phyloP scores from a whole-genome alignment of 176 grass and related monocot genomes.

The Phragmites australis region DNA sequence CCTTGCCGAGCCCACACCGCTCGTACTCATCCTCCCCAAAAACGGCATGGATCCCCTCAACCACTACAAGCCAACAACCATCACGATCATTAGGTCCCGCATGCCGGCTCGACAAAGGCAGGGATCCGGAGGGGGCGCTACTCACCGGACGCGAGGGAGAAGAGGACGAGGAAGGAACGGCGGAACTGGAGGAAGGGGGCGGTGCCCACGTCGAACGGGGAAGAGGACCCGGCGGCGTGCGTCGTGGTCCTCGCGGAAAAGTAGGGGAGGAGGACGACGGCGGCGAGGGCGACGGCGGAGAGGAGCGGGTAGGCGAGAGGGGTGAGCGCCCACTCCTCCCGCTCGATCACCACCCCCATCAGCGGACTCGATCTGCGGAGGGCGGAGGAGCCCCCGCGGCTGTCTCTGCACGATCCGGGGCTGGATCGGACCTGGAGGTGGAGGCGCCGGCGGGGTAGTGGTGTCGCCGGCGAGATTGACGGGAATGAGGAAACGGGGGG shows the following conservation, averaged over 20 bases:
- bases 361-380: no score
- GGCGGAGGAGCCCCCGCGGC: no score
- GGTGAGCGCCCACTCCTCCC: slow-evolving; percentile 67
- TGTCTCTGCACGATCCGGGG: background rate
- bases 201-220: slow-evolving; percentile 53
- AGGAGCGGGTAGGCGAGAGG: slow-evolving; percentile 66
- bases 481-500: background rate
- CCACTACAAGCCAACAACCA: slow-evolving; percentile 49
- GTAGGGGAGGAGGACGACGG: slow-evolving; percentile 66
- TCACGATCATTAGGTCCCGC: background rate
- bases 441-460: background rate
- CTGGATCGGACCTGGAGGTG: background rate
- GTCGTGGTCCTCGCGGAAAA: slow-evolving; percentile 38
- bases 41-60: slow-evolving; percentile 64
- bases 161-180: slow-evolving; percentile 69
- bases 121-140: background rate
- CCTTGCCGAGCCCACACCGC: slow-evolving; percentile 61
- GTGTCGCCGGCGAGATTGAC: slow-evolving; percentile 31
- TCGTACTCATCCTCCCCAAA: slow-evolving; percentile 78
- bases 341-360: slow-evolving; percentile 88
- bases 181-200: slow-evolving; percentile 70
- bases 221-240: slow-evolving; percentile 17
- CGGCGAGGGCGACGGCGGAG: slow-evolving; percentile 52
- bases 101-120: background rate
- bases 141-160: slow-evolving; percentile 76